A percentile compares a stretch with the other conserved stretches of the same genome.
Conservation (phyloP, 1,139 yeast genomes). For the Martiniozyma asiatica region DNA sequence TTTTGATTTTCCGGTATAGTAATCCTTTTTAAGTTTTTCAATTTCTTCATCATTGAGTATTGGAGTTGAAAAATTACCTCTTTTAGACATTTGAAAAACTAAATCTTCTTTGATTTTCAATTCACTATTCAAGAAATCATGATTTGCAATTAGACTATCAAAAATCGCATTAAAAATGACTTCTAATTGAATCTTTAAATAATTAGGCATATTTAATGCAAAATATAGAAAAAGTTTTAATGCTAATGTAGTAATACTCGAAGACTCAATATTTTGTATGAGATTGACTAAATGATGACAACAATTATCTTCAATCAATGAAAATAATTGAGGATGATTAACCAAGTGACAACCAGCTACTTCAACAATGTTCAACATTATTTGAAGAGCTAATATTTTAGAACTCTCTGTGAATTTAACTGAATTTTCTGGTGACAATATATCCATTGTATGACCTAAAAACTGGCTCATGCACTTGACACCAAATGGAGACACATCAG, state of each 20-base stretch:
- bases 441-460: constrained; percentile 66
- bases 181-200: constrained; percentile 57
- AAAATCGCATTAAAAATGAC: constrained; percentile 49
- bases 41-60: constrained; percentile 17
- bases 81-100: constrained; percentile 22
- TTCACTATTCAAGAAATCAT: constrained; percentile 15
- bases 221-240: constrained; percentile 65
- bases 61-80: constrained; percentile 28
- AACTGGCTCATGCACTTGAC: constrained; percentile 57
- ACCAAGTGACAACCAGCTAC: constrained; percentile 63
- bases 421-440: constrained; percentile 73
- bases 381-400: constrained; percentile 66
- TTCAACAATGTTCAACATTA: constrained; percentile 72
- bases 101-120: constrained; percentile 16
- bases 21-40: constrained; percentile 17
- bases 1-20: constrained; percentile 29
- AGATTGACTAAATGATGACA: constrained; percentile 76
- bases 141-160: constrained; percentile 37
- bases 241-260: constrained; percentile 61
- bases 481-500: constrained; percentile 43
- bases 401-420: constrained; percentile 82
- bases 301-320: constrained; percentile 62
- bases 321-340: constrained; percentile 53
- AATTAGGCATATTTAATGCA: constrained; percentile 44
- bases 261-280: constrained; percentile 55